Evolutionary conservation across 176 grass and related monocot species (phyloP).

Genomic region (Secale cereale): DNA sequence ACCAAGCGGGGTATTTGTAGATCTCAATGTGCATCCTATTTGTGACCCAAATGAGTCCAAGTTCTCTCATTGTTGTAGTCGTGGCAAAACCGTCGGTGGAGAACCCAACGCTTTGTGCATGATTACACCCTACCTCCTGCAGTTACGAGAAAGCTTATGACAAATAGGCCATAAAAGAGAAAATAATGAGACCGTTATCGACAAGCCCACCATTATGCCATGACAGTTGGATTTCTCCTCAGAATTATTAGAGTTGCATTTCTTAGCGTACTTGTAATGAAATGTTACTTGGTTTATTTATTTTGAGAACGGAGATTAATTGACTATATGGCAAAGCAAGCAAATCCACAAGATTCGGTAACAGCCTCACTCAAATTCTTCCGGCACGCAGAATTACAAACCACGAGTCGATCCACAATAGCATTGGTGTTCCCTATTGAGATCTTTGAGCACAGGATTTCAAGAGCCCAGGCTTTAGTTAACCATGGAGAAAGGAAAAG

Average conservation of each 20-base stretch:
- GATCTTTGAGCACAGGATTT: neutral
- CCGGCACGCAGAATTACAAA: neutral
- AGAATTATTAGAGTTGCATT: neutral
- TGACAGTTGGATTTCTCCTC: neutral
- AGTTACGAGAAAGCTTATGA: conserved; percentile 22
- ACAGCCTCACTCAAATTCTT: neutral
- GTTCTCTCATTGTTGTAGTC: conserved; percentile 88
- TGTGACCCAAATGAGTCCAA: conserved; percentile 94
- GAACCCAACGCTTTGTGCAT: conserved; percentile 91
- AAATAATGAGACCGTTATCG: neutral
- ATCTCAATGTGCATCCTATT: conserved; percentile 98
- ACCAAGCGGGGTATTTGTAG: conserved; percentile 96
- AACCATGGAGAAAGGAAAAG: neutral
- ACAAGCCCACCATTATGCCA: conserved; percentile 4
- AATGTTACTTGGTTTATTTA: neutral
- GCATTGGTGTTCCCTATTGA: neutral
- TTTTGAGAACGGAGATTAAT: neutral
- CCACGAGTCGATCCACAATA: neutral
- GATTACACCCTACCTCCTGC: conserved; percentile 97
- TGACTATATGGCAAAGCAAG: neutral
- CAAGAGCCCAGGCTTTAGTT: neutral
- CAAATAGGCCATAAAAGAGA: neutral
- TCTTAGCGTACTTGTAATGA: neutral
- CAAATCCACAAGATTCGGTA: neutral
- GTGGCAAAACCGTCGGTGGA: conserved; percentile 98